Evolutionary conservation across 2,329 filamentous ascomycete genomes (phyloP), one percentile per base, ranked within the genome.

Genomic region (Trichoderma sp.): DNA sequence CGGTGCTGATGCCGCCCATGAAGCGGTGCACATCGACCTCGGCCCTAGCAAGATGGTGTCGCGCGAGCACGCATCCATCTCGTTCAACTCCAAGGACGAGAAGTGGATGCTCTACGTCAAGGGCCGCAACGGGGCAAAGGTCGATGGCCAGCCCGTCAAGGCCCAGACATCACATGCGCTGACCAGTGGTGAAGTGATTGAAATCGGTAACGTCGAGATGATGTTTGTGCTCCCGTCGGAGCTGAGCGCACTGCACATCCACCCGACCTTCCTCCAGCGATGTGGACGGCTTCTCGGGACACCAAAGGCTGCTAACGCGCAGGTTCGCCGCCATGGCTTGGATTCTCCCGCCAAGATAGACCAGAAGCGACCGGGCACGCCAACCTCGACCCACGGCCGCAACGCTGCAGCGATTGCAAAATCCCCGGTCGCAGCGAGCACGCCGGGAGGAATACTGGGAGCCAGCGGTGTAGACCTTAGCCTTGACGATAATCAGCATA

Each of bases 191-290:
- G 90, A 95, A 77, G 93, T 98, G 54, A 90, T 99, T 69, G 94
- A 97, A 76, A 92, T 98, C 76, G 91, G 91, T 74, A 92, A 92
- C 65, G 92, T 96, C 1, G 95, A 99, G 82, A 99, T 99, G 96
- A 95, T 98, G 85, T 99, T 99, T 79, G 93, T 97, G 59, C 87
- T 97, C n/a, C 95, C 96, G 0, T 89, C 88, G 28, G 90, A 92
- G 72, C 84, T 88, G 56, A 84, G 83, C 68, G 87, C 88, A 28
- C 84, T 94, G 30, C 84, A 87, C 58, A 89, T 96, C 70, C 87
- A 91, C 75, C 85, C 85, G 26, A 87, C 82, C 74, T 94, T 91
- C 76, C 85, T 92, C 18, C 87, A 91, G 73, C 89, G 91, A 56
- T 90, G 91, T 37, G 85, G 88, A 30, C 81, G 89, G 37, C 78